Conservation (phyloP, 1,284 basidiomycete genomes). For the Naganishia sp. region DNA sequence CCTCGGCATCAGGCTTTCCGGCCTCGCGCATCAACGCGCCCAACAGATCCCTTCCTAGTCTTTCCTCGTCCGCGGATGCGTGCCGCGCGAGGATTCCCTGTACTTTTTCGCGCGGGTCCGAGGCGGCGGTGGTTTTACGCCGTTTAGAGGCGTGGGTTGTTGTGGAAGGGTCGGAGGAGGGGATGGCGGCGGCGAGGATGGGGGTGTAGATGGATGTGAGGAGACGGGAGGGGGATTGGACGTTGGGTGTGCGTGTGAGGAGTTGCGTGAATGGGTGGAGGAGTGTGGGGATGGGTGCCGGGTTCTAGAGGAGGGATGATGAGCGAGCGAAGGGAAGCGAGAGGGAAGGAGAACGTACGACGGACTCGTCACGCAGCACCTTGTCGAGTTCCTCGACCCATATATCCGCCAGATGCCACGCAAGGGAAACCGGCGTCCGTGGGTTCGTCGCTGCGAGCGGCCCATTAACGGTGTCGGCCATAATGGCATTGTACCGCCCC, state of each 20-base stretch:
- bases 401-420: slow-evolving; percentile 85
- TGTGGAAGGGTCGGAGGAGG: slow-evolving; percentile 13
- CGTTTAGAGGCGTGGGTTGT: slow-evolving; percentile 14
- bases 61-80: background rate
- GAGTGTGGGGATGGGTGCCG: slow-evolving; percentile 44
- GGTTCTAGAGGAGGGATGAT: slow-evolving; percentile 18
- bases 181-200: slow-evolving; percentile 37
- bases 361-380: slow-evolving; percentile 52
- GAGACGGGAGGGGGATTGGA: slow-evolving; percentile 48
- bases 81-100: background rate
- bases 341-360: slow-evolving; percentile 36
- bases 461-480: slow-evolving; percentile 63
- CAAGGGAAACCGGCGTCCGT: slow-evolving; percentile 59
- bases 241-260: slow-evolving; percentile 46
- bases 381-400: slow-evolving; percentile 90
- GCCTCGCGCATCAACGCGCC: slow-evolving; percentile 22
- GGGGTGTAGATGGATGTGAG: slow-evolving; percentile 44
- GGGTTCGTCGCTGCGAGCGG: slow-evolving; percentile 68
- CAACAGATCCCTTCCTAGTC: slow-evolving; percentile 34
- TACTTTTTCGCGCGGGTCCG: slow-evolving; percentile 42
- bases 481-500: slow-evolving; percentile 66
- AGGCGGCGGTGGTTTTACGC: slow-evolving; percentile 44
- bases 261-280: slow-evolving; percentile 49
- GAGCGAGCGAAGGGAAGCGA: background rate
- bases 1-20: slow-evolving; percentile 19